Conservation (phyloP, 1,284 basidiomycete genomes). For the Cutaneotrichosporon curvatum region DNA sequence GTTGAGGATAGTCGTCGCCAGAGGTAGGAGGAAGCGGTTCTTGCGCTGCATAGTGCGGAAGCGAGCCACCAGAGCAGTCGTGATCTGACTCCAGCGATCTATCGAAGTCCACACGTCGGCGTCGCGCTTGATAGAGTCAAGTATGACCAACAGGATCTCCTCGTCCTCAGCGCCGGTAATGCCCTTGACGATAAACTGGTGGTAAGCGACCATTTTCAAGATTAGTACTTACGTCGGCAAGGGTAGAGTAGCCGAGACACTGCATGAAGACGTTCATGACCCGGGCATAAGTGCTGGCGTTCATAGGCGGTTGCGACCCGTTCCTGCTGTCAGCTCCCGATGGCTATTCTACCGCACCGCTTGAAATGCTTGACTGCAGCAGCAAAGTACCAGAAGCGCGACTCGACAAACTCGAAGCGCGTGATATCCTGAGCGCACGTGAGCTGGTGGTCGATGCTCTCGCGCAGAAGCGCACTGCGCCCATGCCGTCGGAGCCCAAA, state of each 20-base stretch:
- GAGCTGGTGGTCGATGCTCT: conserved; percentile 30
- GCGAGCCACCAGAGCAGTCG: conserved; percentile 32
- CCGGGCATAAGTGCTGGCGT: conserved; percentile 35
- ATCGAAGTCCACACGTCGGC: conserved; percentile 43
- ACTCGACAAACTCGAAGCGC: conserved; percentile 35
- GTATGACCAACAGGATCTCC: conserved; percentile 32
- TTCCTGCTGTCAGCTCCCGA: conserved; percentile 11
- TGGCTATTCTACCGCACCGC: conserved; percentile 9
- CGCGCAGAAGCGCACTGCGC: conserved; percentile 21
- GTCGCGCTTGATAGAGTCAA: conserved; percentile 35
- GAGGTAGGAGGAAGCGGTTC: conserved; percentile 21
- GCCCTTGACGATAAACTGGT: conserved; percentile 29
- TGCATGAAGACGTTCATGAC: conserved; percentile 34
- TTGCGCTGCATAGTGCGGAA: conserved; percentile 25
- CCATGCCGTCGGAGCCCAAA: conserved; percentile 31
- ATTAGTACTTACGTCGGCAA: conserved; percentile 27
- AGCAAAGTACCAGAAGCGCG: conserved; percentile 34
- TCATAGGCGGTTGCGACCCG: conserved; percentile 26
- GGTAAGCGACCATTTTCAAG: conserved; percentile 8
- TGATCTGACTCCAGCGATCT: conserved; percentile 36
- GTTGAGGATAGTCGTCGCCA: conserved; percentile 24
- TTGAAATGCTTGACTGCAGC: conserved; percentile 25
- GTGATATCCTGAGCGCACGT: conserved; percentile 23
- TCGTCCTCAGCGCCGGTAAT: conserved; percentile 31
- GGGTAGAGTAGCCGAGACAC: conserved; percentile 34